A percentile compares a stretch with the other conserved stretches of the same genome.
These are phyloP conservation scores for Glebionis coronaria DNA, from an alignment of 129 eudicot genomes.

Conservation along the genomic window DNA sequence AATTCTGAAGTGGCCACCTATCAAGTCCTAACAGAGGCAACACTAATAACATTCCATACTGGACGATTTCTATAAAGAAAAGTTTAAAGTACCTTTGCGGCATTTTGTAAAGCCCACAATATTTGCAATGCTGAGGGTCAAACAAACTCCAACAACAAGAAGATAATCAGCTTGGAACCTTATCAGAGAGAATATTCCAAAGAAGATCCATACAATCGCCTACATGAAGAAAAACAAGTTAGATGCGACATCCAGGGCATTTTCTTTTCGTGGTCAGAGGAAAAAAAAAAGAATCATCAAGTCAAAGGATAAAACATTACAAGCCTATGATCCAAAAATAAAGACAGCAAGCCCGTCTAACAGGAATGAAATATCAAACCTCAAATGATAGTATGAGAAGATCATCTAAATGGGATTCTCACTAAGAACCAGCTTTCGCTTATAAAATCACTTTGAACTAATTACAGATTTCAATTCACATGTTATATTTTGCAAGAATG, in stretches of 20 bases:
- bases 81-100: conserved; percentile 74
- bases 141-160: conserved; percentile 94
- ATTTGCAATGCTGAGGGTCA: conserved; percentile 94
- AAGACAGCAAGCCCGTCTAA: conserved; percentile 3
- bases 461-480: neutral
- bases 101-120: conserved; percentile 96
- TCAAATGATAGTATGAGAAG: conserved; percentile 2
- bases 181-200: conserved; percentile 87
- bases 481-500: neutral
- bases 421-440: neutral
- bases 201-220: conserved; percentile 90
- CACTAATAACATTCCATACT: neutral
- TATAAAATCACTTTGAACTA: neutral
- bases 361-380: conserved; percentile 13
- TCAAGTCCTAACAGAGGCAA: neutral
- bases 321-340: conserved; percentile 6
- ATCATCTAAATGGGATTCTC: conserved; percentile 18
- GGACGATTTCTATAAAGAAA: neutral
- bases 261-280: neutral
- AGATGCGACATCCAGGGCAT: neutral
- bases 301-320: neutral
- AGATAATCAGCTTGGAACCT: conserved; percentile 98
- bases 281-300: neutral
- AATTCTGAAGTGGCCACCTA: neutral
- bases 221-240: conserved; percentile 22